These are phyloP conservation scores for Neophaeococcomyces mojaviensis DNA, from an alignment of 2,329 filamentous ascomycete species.

Conservation along the genomic window DNA sequence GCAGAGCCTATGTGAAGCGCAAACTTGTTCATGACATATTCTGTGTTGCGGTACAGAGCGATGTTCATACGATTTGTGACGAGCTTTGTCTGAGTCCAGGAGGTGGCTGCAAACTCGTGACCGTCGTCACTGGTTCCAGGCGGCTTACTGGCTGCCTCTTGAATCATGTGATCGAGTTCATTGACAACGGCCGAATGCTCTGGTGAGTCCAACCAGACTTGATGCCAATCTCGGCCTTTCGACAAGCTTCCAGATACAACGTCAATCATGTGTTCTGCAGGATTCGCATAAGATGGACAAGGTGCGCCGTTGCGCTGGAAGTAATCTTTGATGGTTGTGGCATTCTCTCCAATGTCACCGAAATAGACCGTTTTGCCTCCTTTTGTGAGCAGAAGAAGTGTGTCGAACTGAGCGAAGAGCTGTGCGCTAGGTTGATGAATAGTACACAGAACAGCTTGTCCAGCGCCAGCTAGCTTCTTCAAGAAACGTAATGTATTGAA, in stretches of 20 bases:
- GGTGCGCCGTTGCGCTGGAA: slow-evolving; percentile 57
- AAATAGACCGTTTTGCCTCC: slow-evolving; percentile 68
- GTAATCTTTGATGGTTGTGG: slow-evolving; percentile 56
- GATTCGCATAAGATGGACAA: slow-evolving; percentile 55
- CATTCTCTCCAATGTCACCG: slow-evolving; percentile 60
- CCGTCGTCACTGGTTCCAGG: slow-evolving; percentile 36
- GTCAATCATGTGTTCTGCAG: slow-evolving; percentile 44
- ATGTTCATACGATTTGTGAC: slow-evolving; percentile 61
- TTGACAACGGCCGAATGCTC: slow-evolving; percentile 50
- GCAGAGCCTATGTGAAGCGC: slow-evolving; percentile 46
- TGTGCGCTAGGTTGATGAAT: slow-evolving; percentile 63
- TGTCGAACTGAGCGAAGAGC: slow-evolving; percentile 63
- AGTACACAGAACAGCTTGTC: slow-evolving; percentile 62
- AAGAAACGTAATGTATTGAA: slow-evolving; percentile 60
- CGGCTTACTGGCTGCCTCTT: slow-evolving; percentile 35
- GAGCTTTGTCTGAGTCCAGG: slow-evolving; percentile 55
- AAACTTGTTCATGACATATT: slow-evolving; percentile 60
- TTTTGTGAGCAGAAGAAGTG: slow-evolving; percentile 57
- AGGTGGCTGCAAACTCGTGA: slow-evolving; percentile 59
- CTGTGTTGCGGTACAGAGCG: slow-evolving; percentile 58
- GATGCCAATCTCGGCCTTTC: slow-evolving; percentile 58
- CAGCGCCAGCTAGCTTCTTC: slow-evolving; percentile 56
- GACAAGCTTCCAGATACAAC: slow-evolving; percentile 42
- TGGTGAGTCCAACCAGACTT: slow-evolving; percentile 60
- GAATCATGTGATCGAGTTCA: slow-evolving; percentile 59